These are phyloP conservation scores for Conoideocrella luteorostrata DNA, from an alignment of 2,329 filamentous ascomycete species.

Conservation along the genomic window DNA sequence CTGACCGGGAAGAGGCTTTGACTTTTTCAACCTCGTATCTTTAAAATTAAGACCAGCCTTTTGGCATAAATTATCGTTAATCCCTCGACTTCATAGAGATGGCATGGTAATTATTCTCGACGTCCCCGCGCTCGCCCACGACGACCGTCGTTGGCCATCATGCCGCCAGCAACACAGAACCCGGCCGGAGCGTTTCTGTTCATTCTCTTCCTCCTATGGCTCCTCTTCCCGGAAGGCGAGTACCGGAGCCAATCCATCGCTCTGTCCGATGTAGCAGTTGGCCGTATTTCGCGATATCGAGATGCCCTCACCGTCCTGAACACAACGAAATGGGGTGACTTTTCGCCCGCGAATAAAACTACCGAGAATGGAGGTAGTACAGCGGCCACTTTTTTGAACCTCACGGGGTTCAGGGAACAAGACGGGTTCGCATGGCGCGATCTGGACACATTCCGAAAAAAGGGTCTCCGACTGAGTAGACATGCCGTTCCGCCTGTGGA, in stretches of 20 bases:
- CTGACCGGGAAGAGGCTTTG: too few species aligned
- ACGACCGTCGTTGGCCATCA: conserved; percentile 16
- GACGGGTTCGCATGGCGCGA: conserved; percentile 77
- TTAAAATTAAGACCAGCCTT: too few species aligned
- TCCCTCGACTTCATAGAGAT: too few species aligned
- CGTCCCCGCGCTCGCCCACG: neutral
- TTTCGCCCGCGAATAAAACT: conserved; percentile 35
- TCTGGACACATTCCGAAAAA: conserved; percentile 58
- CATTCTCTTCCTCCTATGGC: conserved; percentile 32
- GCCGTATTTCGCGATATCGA: conserved; percentile 46
- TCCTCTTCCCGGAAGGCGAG: conserved; percentile 31
- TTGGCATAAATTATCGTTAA: too few species aligned
- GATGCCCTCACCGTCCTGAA: conserved; percentile 49
- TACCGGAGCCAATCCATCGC: conserved; percentile 25
- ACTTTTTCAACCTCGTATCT: too few species aligned
- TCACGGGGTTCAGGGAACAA: conserved; percentile 69
- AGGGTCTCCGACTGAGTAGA: conserved; percentile 55
- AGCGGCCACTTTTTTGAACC: conserved; percentile 49
- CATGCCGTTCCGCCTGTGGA: conserved; percentile 41
- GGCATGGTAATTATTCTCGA: too few species aligned
- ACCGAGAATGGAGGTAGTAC: conserved; percentile 18
- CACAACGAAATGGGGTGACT: conserved; percentile 53
- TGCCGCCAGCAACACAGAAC: conserved; percentile 41
- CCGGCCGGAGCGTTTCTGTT: conserved; percentile 23
- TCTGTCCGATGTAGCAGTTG: conserved; percentile 29